Evolutionary conservation across 129 eudicot genomes (phyloP), one percentile per base, ranked within the genome.

Genomic region (Helichrysum umbraculigerum): DNA sequence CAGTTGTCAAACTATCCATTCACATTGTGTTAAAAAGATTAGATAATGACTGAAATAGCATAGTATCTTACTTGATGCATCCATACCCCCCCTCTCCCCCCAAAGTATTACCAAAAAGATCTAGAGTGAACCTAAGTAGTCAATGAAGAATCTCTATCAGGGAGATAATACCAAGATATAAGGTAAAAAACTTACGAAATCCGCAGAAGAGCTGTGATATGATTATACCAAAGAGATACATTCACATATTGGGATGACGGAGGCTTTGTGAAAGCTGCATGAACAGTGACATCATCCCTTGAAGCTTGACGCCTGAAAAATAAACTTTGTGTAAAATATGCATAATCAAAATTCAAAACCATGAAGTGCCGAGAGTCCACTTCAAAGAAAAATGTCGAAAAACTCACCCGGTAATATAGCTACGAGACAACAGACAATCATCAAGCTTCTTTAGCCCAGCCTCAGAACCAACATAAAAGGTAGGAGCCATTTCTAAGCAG

Each of bases 321-420:
- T 34, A 34, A 19, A 51, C 32, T 0, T 30, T 5, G 58, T 6
- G 52, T 54, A 29, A 17, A 33, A n/a, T 50, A 21, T 74, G 56
- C 22, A 76, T 41, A 21, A 22, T 14, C n/a, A n/a, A n/a, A n/a
- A n/a, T n/a, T n/a, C n/a, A n/a, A n/a, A n/a, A n/a, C n/a, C n/a
- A n/a, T n/a, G n/a, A n/a, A n/a, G n/a, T n/a, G n/a, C n/a, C n/a
- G n/a, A n/a, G n/a, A n/a, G n/a, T n/a, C n/a, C n/a, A 32, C 14
- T 50, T 20, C 19, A 50, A 10, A 15, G 56, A 29, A 7, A 51
- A 65, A 34, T 8, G 30, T 22, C 37, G 14, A 19, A 9, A 29
- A 73, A 83, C 92, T 73, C 37, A 91, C 99, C 99, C 99, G 10
- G 97, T 82, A 66, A 94, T 91, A 85, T 94, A 94, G 86, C 99